Base-by-base conservation (phyloP, 352 stramenopile genomes). In the Globisporangium solare region DNA sequence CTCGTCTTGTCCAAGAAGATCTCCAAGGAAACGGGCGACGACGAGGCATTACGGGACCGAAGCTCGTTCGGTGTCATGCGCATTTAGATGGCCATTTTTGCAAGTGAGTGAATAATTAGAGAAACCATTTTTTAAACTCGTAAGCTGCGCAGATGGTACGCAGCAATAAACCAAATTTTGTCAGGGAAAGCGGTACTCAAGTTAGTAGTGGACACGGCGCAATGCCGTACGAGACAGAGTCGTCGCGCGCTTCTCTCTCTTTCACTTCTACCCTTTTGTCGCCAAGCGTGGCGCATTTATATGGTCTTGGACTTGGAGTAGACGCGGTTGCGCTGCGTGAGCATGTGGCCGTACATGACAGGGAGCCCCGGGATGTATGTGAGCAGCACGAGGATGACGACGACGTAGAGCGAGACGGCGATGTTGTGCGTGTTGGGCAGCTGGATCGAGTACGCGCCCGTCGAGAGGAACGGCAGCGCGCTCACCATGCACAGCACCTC, bases 261-360 rank as follows among this genome's bases (percentile, higher is more conserved):
- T 8, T 35, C 27, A 11, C 27, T 35, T 35, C 27, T 35, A 35
- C 27, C 4, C 27, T 35, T 35, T 35, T 35, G 4, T 7, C 27
- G 10, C 7, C 27, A 35, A 10, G 27, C 27, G 39, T 21, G 13
- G 46, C 21, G 24, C 1, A 40, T 62, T 70, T 86, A 89, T 21
- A 74, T 71, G 27, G 71, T 77, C 75, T 88, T 93, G 37, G 65
- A 70, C 67, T 93, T 93, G 55, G 79, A 72, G 65, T 93, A 93
- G 13, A 81, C 83, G 53, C 79, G 79, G 70, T 90, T 89, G 62
- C 83, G 83, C 72, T 92, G 81, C 50, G 72, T 83, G 57, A 92
- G 73, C 83, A 94, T 94, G 79, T 94, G 81, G 54, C 65, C 62
- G 67, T 92, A 94, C 83, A 94, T 94, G 70, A 94, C 66, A 3